phyloP scores from a whole-genome alignment of 139 green algal genomes.

The Picochlorum sp. region DNA sequence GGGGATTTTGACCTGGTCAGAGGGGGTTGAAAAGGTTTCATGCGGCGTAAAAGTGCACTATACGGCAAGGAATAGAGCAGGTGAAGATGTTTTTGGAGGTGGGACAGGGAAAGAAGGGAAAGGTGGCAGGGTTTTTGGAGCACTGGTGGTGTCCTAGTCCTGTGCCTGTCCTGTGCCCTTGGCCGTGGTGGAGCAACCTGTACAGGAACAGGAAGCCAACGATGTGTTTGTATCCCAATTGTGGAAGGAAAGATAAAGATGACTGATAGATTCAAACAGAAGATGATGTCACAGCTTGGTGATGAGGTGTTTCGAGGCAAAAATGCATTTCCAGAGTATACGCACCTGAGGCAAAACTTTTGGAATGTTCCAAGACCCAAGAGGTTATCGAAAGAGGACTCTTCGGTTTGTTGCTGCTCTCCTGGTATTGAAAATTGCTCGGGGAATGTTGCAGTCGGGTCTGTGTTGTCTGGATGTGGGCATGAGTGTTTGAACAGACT shows the following conservation, averaged over 20 bases:
- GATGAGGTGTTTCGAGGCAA: constrained; percentile 3
- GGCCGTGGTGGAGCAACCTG: too few relatives aligned
- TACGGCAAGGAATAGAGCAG: constrained; percentile 6
- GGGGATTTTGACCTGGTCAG: constrained; percentile 27
- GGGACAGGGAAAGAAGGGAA: background rate
- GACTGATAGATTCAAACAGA: background rate
- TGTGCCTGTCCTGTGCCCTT: background rate
- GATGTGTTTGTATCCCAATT: background rate
- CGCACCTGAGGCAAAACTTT: constrained; percentile 50
- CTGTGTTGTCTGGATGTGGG: constrained; percentile 33
- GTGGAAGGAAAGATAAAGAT: background rate
- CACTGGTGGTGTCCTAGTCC: constrained; percentile 1
- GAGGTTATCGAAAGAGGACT: constrained; percentile 50
- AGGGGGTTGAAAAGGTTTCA: constrained; percentile 39
- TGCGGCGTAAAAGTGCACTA: constrained; percentile 30
- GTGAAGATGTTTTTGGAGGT: constrained; percentile 10
- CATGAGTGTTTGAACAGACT: constrained; percentile 57
- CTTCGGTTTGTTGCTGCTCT: constrained; percentile 46
- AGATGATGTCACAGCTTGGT: background rate
- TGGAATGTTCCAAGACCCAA: constrained; percentile 50
- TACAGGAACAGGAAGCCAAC: background rate
- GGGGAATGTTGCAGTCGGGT: background rate
- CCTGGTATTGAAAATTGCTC: constrained; percentile 2
- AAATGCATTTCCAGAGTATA: constrained; percentile 38
- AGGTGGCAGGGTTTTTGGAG: background rate